phyloP scores from a whole-genome alignment of 768 basidiomycete species.

The Cystofilobasidium bisporidii region DNA sequence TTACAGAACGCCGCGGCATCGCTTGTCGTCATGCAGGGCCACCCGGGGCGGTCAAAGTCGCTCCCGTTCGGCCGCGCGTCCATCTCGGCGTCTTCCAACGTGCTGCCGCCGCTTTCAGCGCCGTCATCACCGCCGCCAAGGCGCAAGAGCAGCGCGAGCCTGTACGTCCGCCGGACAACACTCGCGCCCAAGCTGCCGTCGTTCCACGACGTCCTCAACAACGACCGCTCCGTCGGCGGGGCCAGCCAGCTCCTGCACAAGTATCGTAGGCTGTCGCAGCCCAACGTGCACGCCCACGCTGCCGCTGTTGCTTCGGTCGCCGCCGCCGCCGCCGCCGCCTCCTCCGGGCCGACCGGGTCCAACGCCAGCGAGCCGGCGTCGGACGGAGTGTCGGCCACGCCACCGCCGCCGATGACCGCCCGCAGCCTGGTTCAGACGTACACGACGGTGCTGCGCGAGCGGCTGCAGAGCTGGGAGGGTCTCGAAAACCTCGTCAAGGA shows the following conservation, averaged over 20 bases:
- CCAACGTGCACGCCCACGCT: too few species aligned
- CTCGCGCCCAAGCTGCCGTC: background rate
- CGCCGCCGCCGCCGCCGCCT: background rate
- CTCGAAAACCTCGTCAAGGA: constrained; percentile 1
- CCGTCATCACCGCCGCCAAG: background rate
- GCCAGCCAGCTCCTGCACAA: background rate
- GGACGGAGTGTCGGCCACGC: background rate
- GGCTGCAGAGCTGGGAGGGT: background rate
- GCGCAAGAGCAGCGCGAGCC: background rate
- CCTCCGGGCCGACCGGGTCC: background rate
- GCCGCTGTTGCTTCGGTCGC: background rate
- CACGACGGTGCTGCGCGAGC: background rate
- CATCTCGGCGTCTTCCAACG: background rate
- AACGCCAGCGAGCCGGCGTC: background rate
- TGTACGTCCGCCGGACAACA: background rate
- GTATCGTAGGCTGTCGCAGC: background rate
- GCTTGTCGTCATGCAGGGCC: background rate
- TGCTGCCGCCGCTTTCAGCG: background rate
- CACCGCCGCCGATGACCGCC: background rate
- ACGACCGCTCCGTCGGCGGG: background rate
- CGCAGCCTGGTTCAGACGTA: background rate
- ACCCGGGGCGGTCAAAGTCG: background rate
- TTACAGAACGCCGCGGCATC: background rate
- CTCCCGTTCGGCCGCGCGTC: background rate
- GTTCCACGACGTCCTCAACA: constrained; percentile 1